Conservation (phyloP, 2,329 filamentous ascomycete genomes). For the Monosporascus sp. region DNA sequence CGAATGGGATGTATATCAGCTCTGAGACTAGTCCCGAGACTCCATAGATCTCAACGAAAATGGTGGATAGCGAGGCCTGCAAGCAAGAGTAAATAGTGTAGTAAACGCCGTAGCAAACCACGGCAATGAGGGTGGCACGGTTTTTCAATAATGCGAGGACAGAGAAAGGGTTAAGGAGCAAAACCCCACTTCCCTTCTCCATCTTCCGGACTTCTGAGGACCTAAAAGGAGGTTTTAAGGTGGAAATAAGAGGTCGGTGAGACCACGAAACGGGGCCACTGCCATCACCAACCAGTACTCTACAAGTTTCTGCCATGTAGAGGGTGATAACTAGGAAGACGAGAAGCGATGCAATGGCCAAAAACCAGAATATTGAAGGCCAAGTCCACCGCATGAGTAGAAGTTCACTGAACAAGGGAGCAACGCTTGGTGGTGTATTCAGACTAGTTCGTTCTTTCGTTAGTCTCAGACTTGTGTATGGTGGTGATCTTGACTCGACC, state of each 20-base stretch:
- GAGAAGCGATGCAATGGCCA: not conserved
- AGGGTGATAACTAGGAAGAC: not conserved
- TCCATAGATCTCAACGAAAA: slow-evolving; percentile 5
- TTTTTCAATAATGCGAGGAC: not conserved
- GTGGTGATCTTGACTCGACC: no score
- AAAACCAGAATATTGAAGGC: not conserved
- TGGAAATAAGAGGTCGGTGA: not conserved
- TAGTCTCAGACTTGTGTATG: not conserved
- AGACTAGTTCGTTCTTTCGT: not conserved
- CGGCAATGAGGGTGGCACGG: not conserved
- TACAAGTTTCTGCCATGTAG: not conserved
- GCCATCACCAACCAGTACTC: not conserved
- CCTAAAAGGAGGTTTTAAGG: not conserved
- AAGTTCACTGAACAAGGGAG: not conserved
- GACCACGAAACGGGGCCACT: not conserved
- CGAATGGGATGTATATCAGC: slow-evolving; percentile 9
- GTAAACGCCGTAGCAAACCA: slow-evolving; percentile 1
- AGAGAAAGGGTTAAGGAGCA: not conserved
- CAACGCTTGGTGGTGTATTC: not conserved
- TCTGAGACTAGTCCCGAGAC: slow-evolving; percentile 5
- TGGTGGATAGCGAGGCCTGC: slow-evolving; percentile 6
- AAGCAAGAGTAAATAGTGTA: slow-evolving; percentile 10
- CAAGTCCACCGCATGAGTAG: not conserved
- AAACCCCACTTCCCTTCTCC: not conserved
- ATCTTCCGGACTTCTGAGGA: not conserved